phyloP scores from a whole-genome alignment of 2,329 filamentous ascomycete species.

The Fusarium algeriense region DNA sequence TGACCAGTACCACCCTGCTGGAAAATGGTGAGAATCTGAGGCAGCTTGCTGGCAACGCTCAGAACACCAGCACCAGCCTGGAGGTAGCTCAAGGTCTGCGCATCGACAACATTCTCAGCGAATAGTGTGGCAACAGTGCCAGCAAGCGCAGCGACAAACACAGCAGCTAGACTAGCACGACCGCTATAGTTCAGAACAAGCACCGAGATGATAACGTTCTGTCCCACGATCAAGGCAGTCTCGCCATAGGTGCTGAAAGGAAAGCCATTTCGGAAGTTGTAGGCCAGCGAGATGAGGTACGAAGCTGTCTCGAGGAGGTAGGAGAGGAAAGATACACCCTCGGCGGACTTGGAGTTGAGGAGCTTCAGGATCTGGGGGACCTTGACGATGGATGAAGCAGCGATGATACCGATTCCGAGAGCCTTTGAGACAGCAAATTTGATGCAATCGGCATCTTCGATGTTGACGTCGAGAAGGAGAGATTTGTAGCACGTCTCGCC shows the following conservation, averaged over 20 bases:
- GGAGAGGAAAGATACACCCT: slow-evolving; percentile 87
- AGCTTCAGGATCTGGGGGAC: slow-evolving; percentile 97
- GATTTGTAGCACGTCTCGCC: slow-evolving; percentile 87
- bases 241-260: slow-evolving; percentile 98
- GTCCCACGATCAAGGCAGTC: slow-evolving; percentile 88
- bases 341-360: slow-evolving; percentile 80
- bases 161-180: slow-evolving; percentile 73
- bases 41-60: slow-evolving; percentile 89
- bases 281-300: slow-evolving; percentile 90
- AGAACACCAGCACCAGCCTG: slow-evolving; percentile 88
- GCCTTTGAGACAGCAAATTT: slow-evolving; percentile 93
- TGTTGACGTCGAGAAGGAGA: slow-evolving; percentile 86
- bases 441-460: slow-evolving; percentile 80
- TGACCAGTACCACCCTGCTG: slow-evolving; percentile 90
- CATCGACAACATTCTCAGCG: slow-evolving; percentile 71
- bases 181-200: slow-evolving; percentile 88
- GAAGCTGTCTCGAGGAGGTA: slow-evolving; percentile 92
- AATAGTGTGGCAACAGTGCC: slow-evolving; percentile 78
- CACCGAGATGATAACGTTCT: slow-evolving; percentile 91
- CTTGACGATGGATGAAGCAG: slow-evolving; percentile 91
- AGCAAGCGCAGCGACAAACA: slow-evolving; percentile 83
- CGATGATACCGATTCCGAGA: slow-evolving; percentile 93
- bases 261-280: slow-evolving; percentile 91
- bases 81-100: slow-evolving; percentile 76
- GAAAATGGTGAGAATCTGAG: slow-evolving; percentile 91